Percentiles rank a stretch among this genome's conserved stretches.
Evolutionary conservation across 2,329 filamentous ascomycete species (phyloP).

Genomic region (Phyllosticta capitalensis): DNA sequence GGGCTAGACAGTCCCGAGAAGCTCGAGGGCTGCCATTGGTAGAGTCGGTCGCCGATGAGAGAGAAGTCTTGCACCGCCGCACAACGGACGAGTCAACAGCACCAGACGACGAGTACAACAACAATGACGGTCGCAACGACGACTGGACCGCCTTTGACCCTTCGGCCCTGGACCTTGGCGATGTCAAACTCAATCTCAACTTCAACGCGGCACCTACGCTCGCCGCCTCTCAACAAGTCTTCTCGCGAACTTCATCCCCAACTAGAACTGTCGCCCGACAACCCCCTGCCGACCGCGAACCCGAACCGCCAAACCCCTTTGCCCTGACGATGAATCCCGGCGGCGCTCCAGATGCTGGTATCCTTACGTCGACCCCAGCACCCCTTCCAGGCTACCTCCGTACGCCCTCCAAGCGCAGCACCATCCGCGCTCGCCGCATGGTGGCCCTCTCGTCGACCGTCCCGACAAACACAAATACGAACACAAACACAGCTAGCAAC

Average conservation of each 20-base stretch:
- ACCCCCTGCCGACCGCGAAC: conserved; percentile 14
- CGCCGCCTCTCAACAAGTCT: neutral
- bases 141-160: conserved; percentile 31
- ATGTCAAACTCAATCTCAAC: conserved; percentile 13
- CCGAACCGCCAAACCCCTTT: conserved; percentile 10
- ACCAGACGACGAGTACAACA: conserved; percentile 4
- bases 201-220: conserved; percentile 10
- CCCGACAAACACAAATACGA: neutral
- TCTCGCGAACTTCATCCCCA: conserved; percentile 12
- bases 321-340: conserved; percentile 22
- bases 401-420: conserved; percentile 35
- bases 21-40: conserved; percentile 14
- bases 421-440: conserved; percentile 19
- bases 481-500: neutral
- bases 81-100: neutral
- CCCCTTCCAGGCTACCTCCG: conserved; percentile 33
- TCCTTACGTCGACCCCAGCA: conserved; percentile 12
- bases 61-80: neutral
- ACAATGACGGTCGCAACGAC: conserved; percentile 23
- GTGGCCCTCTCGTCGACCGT: conserved; percentile 8
- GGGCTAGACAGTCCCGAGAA: conserved; percentile 24
- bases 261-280: conserved; percentile 11
- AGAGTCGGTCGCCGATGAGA: conserved; percentile 12
- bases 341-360: conserved; percentile 11
- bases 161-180: conserved; percentile 19